phyloP scores from a whole-genome alignment of 108 stramenopile species.

The Thalassiosira profunda region DNA sequence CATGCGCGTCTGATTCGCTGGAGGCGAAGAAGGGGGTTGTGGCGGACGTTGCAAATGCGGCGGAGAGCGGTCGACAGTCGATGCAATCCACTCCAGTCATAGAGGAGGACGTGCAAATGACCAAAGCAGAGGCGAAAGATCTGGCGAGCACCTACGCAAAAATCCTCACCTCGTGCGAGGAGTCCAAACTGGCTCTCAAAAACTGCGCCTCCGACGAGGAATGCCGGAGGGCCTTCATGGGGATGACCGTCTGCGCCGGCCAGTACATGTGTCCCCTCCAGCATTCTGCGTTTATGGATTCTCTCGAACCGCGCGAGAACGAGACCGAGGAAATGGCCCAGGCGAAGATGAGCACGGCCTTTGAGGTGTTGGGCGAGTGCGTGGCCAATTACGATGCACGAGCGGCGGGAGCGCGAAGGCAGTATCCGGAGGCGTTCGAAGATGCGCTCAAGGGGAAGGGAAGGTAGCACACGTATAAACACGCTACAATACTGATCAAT shows the following conservation, averaged over 20 bases:
- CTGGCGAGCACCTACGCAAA: conserved; percentile 63
- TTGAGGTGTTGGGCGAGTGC: conserved; percentile 75
- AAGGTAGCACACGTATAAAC: too few relatives aligned
- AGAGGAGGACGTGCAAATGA: too few relatives aligned
- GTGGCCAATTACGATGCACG: conserved; percentile 57
- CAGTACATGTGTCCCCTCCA: conserved; percentile 86
- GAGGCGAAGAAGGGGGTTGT: neutral
- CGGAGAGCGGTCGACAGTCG: too few relatives aligned
- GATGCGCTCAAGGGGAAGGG: conserved; percentile 1
- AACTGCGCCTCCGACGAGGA: conserved; percentile 72
- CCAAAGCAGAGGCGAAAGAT: conserved; percentile 54
- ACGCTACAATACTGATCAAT: too few relatives aligned
- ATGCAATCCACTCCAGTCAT: neutral
- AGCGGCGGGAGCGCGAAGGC: conserved; percentile 56
- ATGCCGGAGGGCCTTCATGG: conserved; percentile 78
- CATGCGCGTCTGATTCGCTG: conserved; percentile 1
- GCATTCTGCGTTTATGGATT: conserved; percentile 57
- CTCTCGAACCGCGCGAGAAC: conserved; percentile 33
- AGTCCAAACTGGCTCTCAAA: conserved; percentile 48
- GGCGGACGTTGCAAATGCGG: neutral
- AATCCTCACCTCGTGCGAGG: conserved; percentile 58
- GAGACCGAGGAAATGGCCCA: conserved; percentile 50
- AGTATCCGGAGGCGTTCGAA: conserved; percentile 65
- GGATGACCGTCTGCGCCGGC: conserved; percentile 89
- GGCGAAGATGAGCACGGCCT: conserved; percentile 65